Evolutionary conservation across 1,284 basidiomycete species (phyloP), one percentile per base, ranked within the genome.

Genomic region (Coniferiporia sulphurascens): DNA sequence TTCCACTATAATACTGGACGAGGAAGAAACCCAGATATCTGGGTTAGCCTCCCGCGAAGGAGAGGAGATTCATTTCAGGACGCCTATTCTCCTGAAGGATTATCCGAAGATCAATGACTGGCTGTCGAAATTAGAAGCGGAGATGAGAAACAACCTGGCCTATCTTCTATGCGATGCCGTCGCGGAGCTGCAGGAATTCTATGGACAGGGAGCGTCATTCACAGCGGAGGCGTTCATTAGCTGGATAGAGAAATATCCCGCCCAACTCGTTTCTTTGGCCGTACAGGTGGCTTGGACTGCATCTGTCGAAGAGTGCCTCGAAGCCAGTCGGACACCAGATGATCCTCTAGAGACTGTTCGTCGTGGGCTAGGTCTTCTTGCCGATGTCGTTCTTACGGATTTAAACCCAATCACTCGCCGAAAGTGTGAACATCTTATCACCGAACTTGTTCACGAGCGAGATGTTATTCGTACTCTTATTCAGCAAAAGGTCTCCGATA

Each of bases 51-150:
- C 95, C 3, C 81, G 93, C 57, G 97, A 99, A 71, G 98, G 95
- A 55, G 97, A 99, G 72, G 87, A 92, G 68, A 91, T 99, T 17
- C 75, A 72, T 4, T 98, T 99, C 75, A 82, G 85, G 52, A 81
- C 85, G 52, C 89, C 93, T 0, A 92, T 99, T 66, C 70, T 90
- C 4, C 80, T 98, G 64, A 93, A 95, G 71, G 93, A 98, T 66
- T 95, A 85, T 70, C 91, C 94, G 15, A 97, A 96, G 76, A 98
- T 99, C 78, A 98, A 99, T 71, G 97, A 98, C 71, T 99, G 97
- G 97, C 82, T 99, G 44, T 87, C 90, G 45, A 89, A 87, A 68
- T 82, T 99, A 60, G 97, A 99, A 72, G 81, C 85, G 2, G 92
- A 95, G 78, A 98, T 99, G 95, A 85, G 91, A n/a, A 70, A 90